Conservation (phyloP, 2,329 filamentous ascomycete genomes). For the Pseudohalonectria lignicola region DNA sequence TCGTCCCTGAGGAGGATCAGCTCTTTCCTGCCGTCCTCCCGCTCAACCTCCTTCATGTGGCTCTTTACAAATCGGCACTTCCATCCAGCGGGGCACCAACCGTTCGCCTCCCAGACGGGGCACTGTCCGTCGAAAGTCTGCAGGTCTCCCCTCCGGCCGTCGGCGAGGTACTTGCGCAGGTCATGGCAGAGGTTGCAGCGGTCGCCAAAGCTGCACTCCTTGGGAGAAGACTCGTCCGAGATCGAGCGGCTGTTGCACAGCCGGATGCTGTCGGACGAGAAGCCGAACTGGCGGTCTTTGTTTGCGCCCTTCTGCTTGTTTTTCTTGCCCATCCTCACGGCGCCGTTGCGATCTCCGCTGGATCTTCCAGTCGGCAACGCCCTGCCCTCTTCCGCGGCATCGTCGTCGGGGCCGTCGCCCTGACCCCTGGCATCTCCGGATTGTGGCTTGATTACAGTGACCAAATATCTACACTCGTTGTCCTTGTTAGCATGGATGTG, state of each 20-base stretch:
- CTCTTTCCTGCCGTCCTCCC: constrained; percentile 72
- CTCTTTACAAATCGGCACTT: constrained; percentile 85
- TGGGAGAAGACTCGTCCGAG: constrained; percentile 71
- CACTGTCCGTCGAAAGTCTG: constrained; percentile 67
- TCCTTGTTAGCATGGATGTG: too few relatives aligned
- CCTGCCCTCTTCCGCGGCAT: constrained; percentile 38
- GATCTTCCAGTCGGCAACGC: too few relatives aligned
- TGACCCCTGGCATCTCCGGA: not conserved
- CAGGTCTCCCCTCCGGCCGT: constrained; percentile 73
- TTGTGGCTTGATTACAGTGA: constrained; percentile 10
- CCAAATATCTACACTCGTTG: constrained; percentile 29
- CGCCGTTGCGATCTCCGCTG: not conserved
- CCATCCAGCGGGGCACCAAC: constrained; percentile 77
- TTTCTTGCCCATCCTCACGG: constrained; percentile 11
- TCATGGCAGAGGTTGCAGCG: constrained; percentile 77
- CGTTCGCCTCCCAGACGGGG: constrained; percentile 67
- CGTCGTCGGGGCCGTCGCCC: constrained; percentile 26
- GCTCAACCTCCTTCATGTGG: constrained; percentile 72
- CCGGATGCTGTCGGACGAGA: constrained; percentile 63
- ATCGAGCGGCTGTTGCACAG: constrained; percentile 67
- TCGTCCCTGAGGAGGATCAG: constrained; percentile 51
- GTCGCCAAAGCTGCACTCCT: constrained; percentile 65
- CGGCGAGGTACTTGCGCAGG: constrained; percentile 70
- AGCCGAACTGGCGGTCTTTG: constrained; percentile 69
- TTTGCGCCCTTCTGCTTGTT: constrained; percentile 57